These are phyloP conservation scores for Ambrosia hybrid DNA, from an alignment of 140 eudicot genomes.

Conservation along the genomic window DNA sequence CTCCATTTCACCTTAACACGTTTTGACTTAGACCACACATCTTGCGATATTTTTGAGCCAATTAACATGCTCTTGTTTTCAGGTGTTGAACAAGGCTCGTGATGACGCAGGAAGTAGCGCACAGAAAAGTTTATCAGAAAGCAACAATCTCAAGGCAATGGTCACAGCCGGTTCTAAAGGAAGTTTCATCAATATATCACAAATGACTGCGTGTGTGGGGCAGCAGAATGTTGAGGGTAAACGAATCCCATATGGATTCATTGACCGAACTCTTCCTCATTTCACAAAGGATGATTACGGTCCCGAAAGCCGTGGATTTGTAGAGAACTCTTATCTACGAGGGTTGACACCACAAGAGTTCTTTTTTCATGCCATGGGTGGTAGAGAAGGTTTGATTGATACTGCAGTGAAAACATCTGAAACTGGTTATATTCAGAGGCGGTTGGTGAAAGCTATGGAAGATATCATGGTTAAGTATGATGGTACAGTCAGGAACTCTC, in stretches of 20 bases:
- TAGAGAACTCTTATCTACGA: constrained; percentile 91
- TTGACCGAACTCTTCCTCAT: constrained; percentile 90
- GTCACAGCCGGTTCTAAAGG: constrained; percentile 99
- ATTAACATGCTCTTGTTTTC: not conserved
- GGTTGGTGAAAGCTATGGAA: constrained; percentile 97
- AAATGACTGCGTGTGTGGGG: constrained; percentile 99
- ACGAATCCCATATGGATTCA: constrained; percentile 88
- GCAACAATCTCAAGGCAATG: constrained; percentile 97
- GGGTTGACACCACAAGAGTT: constrained; percentile 97
- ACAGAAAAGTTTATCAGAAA: constrained; percentile 89
- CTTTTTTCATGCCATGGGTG: constrained; percentile 99
- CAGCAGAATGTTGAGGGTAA: constrained; percentile 99
- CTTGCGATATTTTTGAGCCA: no score
- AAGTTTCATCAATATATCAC: constrained; percentile 93
- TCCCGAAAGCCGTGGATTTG: constrained; percentile 99
- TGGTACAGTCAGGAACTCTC: constrained; percentile 90
- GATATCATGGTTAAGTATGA: constrained; percentile 99
- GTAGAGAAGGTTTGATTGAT: constrained; percentile 97
- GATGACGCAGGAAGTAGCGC: constrained; percentile 99
- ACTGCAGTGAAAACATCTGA: constrained; percentile 98
- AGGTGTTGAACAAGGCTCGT: constrained; percentile 99
- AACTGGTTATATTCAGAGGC: constrained; percentile 93
- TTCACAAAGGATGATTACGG: constrained; percentile 92
- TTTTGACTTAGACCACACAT: no score
- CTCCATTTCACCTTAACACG: no score